Evolutionary conservation across 495 filamentous ascomycete species (phyloP), one percentile per base, ranked within the genome.

Genomic region (Penicillium soppii): DNA sequence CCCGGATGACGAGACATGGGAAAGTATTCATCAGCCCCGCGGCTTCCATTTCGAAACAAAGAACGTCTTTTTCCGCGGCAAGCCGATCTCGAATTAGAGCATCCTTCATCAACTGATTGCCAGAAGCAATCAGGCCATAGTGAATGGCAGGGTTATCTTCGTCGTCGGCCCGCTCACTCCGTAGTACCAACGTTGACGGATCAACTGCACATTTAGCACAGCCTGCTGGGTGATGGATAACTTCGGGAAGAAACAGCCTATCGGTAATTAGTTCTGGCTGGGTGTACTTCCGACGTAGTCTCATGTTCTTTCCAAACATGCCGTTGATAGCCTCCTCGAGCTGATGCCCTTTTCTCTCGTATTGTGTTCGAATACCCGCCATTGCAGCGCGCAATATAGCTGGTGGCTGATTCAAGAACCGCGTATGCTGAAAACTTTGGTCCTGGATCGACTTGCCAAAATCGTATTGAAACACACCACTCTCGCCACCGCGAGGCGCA

Each of bases 41-140:
- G 0, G 66, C 73, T 51, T 74, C 70, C 66, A 70, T 73, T 43
- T 72, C 70, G 35, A 73, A 68, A 32, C 68, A 74, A 0, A 71
- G 29, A 9, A 72, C 60, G 32, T 51, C 56, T 23, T 63, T 65
- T 25, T 74, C 56, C 9, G 44, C 52, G 3, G 61, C 62, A 33
- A 73, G 26, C 25, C 36, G 23, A 23, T 71, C 61, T 19, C 67
- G 59, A 21, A 57, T 21, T 3, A 52, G 13, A 17, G 61, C 66
- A 52, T 65, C 42, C 21, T 65, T 65, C 49, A 68, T 61, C 0
- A 66, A 23, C n/a, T 54, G 38, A 22, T 67, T 60, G 7, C 19
- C 65, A 3, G 65, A 69, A 4, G 66, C 66, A 13, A 69, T 59
- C 15, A 57, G 7, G 6, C 66, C 65, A 29, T 63, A 66, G 26